Evolutionary conservation across 495 filamentous ascomycete genomes (phyloP).

Genomic region (Beverwykella pulmonaria): DNA sequence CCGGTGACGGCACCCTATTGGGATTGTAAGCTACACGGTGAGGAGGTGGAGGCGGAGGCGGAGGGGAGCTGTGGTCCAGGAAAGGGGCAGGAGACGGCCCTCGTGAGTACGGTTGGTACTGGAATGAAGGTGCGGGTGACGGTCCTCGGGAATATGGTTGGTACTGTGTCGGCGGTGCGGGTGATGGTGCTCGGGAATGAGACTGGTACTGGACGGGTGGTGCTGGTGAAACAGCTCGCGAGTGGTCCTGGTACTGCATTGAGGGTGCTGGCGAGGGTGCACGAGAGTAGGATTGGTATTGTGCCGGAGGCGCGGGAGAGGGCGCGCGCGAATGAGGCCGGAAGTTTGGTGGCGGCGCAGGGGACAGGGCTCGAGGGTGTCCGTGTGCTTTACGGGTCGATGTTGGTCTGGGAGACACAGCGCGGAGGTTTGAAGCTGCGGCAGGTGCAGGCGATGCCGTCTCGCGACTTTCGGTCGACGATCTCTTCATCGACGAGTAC

Average conservation of each 20-base stretch:
- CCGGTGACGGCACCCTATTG: constrained; percentile 41
- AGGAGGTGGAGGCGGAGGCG: constrained; percentile 49
- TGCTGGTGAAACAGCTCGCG: constrained; percentile 36
- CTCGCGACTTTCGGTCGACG: constrained; percentile 36
- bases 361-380: constrained; percentile 27
- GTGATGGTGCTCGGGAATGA: constrained; percentile 31
- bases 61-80: constrained; percentile 38
- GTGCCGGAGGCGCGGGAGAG: constrained; percentile 44
- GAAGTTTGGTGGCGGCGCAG: constrained; percentile 22
- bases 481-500: constrained; percentile 51
- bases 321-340: constrained; percentile 18
- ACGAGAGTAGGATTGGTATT: constrained; percentile 41
- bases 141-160: constrained; percentile 42
- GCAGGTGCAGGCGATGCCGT: constrained; percentile 14
- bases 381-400: constrained; percentile 16
- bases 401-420: constrained; percentile 36
- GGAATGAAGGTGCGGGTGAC: constrained; percentile 43
- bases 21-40: constrained; percentile 47
- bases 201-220: constrained; percentile 27
- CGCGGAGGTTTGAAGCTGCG: constrained; percentile 15
- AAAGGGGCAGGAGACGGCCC: constrained; percentile 44
- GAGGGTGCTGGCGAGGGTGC: constrained; percentile 38
- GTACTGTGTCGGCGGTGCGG: constrained; percentile 42
- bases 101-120: constrained; percentile 21
- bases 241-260: constrained; percentile 4